These are phyloP conservation scores for Drosera spatulata DNA, from an alignment of 179 eudicot genomes.

Conservation along the genomic window DNA sequence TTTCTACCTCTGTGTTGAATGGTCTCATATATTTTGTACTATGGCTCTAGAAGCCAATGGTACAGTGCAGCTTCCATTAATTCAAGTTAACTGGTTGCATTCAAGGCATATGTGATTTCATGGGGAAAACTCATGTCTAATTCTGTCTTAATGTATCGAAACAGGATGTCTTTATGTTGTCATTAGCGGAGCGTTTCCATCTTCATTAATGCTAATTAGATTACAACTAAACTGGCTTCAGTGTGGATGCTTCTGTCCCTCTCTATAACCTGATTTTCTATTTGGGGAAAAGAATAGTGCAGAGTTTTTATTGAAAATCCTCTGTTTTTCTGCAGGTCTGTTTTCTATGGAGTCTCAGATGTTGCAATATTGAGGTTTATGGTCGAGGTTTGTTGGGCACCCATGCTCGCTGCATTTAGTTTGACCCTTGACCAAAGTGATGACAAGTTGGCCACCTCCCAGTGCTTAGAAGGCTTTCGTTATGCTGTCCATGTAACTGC, in stretches of 20 bases:
- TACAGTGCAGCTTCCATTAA: too few relatives aligned
- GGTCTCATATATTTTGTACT: too few relatives aligned
- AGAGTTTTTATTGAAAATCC: neutral
- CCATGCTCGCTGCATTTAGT: slow-evolving; percentile 98
- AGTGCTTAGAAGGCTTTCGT: slow-evolving; percentile 85
- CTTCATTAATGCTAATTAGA: too few relatives aligned
- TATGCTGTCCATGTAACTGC: slow-evolving; percentile 94
- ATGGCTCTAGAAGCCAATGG: neutral
- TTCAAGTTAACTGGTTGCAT: too few relatives aligned
- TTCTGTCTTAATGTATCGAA: too few relatives aligned
- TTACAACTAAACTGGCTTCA: too few relatives aligned
- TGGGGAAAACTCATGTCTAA: too few relatives aligned
- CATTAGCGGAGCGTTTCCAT: too few relatives aligned
- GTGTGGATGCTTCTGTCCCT: too few relatives aligned
- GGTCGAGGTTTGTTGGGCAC: slow-evolving; percentile 99
- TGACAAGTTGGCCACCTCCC: slow-evolving; percentile 75
- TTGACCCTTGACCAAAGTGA: slow-evolving; percentile 97
- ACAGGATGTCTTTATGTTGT: too few relatives aligned
- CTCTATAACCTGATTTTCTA: neutral
- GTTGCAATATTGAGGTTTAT: slow-evolving; percentile 89
- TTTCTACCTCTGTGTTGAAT: too few relatives aligned
- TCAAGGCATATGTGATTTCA: too few relatives aligned
- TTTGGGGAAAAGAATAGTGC: neutral
- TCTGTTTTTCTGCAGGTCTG: slow-evolving; percentile 44
- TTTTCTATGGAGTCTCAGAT: slow-evolving; percentile 67